These are phyloP conservation scores for Corylus americana DNA, from an alignment of 306 rosid species.

Conservation along the genomic window DNA sequence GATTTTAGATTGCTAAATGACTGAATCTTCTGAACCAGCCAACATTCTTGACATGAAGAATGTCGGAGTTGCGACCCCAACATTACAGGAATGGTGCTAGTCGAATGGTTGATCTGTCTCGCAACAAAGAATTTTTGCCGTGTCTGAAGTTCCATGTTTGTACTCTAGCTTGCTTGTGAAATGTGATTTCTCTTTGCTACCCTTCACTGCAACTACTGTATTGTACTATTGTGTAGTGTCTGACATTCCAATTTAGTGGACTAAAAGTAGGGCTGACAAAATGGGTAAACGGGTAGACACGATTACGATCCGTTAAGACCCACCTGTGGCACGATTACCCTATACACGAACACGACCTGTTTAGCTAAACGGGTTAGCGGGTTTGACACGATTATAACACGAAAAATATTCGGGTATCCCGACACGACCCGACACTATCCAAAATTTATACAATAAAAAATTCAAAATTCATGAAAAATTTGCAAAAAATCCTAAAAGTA, in stretches of 20 bases:
- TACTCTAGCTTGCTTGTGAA: slow-evolving; percentile 1
- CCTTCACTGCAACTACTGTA: neutral
- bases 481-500: too few species aligned
- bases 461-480: too few species aligned
- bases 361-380: too few species aligned
- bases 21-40: slow-evolving; percentile 47
- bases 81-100: slow-evolving; percentile 65
- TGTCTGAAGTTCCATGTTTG: slow-evolving; percentile 13
- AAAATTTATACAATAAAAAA: too few species aligned
- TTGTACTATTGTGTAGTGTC: neutral
- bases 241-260: neutral
- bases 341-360: too few species aligned
- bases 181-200: neutral
- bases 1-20: neutral
- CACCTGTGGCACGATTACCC: too few species aligned
- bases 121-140: slow-evolving; percentile 12
- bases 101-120: slow-evolving; percentile 39
- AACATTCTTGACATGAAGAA: slow-evolving; percentile 81
- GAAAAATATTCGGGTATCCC: too few species aligned
- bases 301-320: too few species aligned
- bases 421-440: too few species aligned
- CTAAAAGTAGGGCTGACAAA: neutral
- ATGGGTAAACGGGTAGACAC: too few species aligned
- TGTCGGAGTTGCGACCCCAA: slow-evolving; percentile 66
- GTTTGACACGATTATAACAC: too few species aligned